Percentiles rank a stretch among this genome's conserved stretches.
Conservation (phyloP, 1,139 yeast genomes). For the Blastobotrys apis region DNA sequence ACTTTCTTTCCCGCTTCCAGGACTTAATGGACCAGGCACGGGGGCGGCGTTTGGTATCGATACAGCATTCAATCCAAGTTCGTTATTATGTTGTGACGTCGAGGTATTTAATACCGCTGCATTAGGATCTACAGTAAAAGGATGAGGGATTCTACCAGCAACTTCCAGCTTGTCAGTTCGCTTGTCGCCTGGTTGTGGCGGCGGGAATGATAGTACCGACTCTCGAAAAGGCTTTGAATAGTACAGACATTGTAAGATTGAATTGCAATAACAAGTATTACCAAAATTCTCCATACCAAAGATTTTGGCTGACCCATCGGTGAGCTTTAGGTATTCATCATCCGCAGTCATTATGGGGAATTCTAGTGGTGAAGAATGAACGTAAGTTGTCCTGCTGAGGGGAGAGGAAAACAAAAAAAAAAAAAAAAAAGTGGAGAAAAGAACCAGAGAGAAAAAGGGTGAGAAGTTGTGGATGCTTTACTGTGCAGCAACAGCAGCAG, state of each 20-base stretch:
- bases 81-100: slow-evolving; percentile 15
- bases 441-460: neutral
- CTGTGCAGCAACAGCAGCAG: too few species aligned
- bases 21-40: neutral
- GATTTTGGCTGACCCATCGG: slow-evolving; percentile 44
- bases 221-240: slow-evolving; percentile 67
- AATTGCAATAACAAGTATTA: slow-evolving; percentile 88
- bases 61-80: slow-evolving; percentile 15
- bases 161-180: slow-evolving; percentile 27
- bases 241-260: slow-evolving; percentile 82
- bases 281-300: slow-evolving; percentile 97
- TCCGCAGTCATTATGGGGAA: slow-evolving; percentile 9
- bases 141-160: slow-evolving; percentile 35
- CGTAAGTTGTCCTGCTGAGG: too few species aligned
- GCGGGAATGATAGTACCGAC: slow-evolving; percentile 49
- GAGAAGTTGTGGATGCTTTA: too few species aligned
- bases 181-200: slow-evolving; percentile 1
- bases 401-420: neutral
- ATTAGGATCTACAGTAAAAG: slow-evolving; percentile 34
- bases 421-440: neutral
- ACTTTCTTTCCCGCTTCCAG: slow-evolving; percentile 1
- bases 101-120: slow-evolving; percentile 22
- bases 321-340: slow-evolving; percentile 19
- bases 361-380: neutral
- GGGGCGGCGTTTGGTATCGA: slow-evolving; percentile 5